phyloP scores from a whole-genome alignment of 164 flowering plant species.

The Protea cynaroides region DNA sequence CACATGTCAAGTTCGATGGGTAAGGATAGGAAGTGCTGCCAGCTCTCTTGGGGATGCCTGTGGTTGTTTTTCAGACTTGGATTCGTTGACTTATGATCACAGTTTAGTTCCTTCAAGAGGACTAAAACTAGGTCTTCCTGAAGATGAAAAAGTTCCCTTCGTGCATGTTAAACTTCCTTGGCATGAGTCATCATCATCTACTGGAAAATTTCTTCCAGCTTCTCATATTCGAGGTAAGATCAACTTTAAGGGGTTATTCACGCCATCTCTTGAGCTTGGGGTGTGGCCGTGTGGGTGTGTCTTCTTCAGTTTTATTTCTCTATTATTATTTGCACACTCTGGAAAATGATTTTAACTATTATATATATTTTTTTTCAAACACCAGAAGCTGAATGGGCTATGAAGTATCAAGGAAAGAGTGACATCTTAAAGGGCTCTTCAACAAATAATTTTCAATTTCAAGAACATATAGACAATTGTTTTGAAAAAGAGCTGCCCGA shows the following conservation, averaged over 20 bases:
- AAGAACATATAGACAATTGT: conserved; percentile 7
- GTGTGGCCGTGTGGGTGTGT: too few relatives aligned
- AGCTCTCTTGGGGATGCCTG: conserved; percentile 26
- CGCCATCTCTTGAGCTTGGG: too few relatives aligned
- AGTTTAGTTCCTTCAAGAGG: conserved; percentile 36
- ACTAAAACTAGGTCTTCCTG: conserved; percentile 13
- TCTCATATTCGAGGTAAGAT: conserved; percentile 29
- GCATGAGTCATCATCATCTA: conserved; percentile 19
- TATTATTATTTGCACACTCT: too few relatives aligned
- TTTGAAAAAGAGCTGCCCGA: conserved; percentile 6
- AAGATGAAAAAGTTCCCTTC: conserved; percentile 11
- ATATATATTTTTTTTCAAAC: conserved; percentile 1
- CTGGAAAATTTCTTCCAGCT: conserved; percentile 11
- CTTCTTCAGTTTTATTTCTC: too few relatives aligned
- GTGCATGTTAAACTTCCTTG: conserved; percentile 8
- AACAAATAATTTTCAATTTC: conserved; percentile 1
- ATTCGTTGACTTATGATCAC: conserved; percentile 44
- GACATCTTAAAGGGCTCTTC: background rate
- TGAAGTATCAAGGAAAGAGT: conserved; percentile 23
- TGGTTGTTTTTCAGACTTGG: conserved; percentile 36
- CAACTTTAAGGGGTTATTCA: background rate
- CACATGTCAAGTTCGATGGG: conserved; percentile 72
- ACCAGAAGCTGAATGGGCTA: conserved; percentile 19
- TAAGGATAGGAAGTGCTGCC: conserved; percentile 34
- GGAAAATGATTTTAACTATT: too few relatives aligned